A percentile compares a stretch with the other conserved stretches of the same genome.
phyloP scores from a whole-genome alignment of 768 basidiomycete genomes.

The Lactarius psammicola region DNA sequence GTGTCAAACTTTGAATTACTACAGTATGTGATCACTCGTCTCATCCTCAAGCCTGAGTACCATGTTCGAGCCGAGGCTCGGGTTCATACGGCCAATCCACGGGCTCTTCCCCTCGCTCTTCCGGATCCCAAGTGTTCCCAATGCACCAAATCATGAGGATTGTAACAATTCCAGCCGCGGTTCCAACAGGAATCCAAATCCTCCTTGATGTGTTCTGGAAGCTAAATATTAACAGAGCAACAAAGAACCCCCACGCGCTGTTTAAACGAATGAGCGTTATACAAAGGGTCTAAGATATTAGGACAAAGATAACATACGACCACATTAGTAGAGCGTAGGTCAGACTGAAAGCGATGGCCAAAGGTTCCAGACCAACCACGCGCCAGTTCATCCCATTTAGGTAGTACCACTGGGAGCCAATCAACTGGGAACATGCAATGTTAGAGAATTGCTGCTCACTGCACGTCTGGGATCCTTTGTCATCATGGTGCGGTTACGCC shows the following conservation, averaged over 20 bases:
- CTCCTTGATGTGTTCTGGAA: background rate
- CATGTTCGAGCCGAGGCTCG: no score
- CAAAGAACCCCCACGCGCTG: background rate
- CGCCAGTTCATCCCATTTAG: background rate
- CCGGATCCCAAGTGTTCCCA: background rate
- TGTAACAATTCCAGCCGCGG: background rate
- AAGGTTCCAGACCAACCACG: background rate
- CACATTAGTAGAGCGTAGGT: background rate
- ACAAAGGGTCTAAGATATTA: no score
- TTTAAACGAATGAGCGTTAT: background rate
- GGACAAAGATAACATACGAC: background rate
- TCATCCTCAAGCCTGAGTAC: no score
- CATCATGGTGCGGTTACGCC: background rate
- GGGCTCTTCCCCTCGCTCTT: background rate
- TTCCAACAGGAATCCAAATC: background rate
- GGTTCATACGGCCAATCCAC: no score
- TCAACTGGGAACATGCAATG: background rate
- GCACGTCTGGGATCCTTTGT: background rate
- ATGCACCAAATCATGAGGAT: background rate
- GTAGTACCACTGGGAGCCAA: background rate
- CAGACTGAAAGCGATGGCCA: background rate
- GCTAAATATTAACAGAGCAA: background rate
- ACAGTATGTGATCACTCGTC: no score
- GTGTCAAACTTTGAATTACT: no score
- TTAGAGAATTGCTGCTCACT: background rate